phyloP scores from a whole-genome alignment of 345 rosid species.

The Carallia brachiata region DNA sequence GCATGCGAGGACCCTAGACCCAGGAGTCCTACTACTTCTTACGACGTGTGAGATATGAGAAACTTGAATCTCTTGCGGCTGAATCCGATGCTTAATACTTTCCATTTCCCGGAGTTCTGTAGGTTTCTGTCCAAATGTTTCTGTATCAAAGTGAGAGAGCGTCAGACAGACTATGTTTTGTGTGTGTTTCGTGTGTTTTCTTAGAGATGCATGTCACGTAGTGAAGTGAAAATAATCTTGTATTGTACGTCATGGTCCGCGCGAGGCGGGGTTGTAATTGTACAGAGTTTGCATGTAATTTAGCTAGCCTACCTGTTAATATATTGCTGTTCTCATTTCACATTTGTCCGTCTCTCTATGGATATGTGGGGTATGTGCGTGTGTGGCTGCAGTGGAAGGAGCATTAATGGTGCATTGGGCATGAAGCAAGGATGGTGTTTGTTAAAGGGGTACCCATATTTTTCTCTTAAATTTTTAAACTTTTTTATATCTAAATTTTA shows the following conservation, averaged over 20 bases:
- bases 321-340: too few species aligned
- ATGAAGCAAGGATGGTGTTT: not conserved
- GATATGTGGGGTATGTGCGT: too few species aligned
- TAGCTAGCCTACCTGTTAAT: not conserved
- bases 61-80: not conserved
- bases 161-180: not conserved
- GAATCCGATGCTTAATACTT: not conserved
- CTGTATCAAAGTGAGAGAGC: too few species aligned
- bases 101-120: not conserved
- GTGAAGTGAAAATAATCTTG: not conserved
- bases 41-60: conserved; percentile 65
- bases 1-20: conserved; percentile 52
- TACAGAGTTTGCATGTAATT: not conserved
- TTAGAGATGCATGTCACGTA: not conserved
- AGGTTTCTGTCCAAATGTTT: not conserved
- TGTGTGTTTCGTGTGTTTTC: not conserved
- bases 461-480: too few species aligned
- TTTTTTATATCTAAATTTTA: too few species aligned
- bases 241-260: not conserved
- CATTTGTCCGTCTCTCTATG: too few species aligned
- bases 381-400: too few species aligned
- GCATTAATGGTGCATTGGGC: too few species aligned
- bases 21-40: conserved; percentile 74
- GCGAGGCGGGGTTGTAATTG: not conserved
- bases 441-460: too few species aligned